phyloP scores from a whole-genome alignment of 2,329 filamentous ascomycete species.

The Alternaria hordeiaustralica region DNA sequence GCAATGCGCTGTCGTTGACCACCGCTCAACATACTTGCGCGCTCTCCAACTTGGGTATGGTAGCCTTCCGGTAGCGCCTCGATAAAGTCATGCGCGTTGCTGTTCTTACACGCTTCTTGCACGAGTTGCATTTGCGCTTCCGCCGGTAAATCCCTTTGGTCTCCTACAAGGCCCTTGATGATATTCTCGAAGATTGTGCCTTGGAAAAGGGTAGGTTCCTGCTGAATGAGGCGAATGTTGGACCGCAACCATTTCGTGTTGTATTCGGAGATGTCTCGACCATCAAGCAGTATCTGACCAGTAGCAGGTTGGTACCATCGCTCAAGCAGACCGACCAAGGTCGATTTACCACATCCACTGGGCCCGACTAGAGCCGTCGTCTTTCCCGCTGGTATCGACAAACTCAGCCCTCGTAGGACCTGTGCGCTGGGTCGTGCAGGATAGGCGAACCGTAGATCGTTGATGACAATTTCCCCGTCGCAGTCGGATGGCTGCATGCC shows the following conservation, averaged over 20 bases:
- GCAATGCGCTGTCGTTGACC: conserved; percentile 97
- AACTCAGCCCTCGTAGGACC: conserved; percentile 68
- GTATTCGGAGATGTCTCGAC: conserved; percentile 63
- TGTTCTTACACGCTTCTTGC: not conserved
- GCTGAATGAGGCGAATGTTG: conserved; percentile 72
- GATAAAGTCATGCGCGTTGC: not conserved
- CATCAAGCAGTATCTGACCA: conserved; percentile 70
- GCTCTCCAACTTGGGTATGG: not conserved
- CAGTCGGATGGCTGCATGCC: conserved; percentile 11
- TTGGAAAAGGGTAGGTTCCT: conserved; percentile 55
- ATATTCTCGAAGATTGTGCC: conserved; percentile 58
- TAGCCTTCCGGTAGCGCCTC: not conserved
- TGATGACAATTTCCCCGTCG: conserved; percentile 67
- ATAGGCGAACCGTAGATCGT: conserved; percentile 87
- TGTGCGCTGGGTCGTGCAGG: conserved; percentile 81
- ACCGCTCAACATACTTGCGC: conserved; percentile 53
- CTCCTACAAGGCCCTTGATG: conserved; percentile 49
- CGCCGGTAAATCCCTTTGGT: not conserved
- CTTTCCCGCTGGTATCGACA: conserved; percentile 61
- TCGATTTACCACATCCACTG: conserved; percentile 91
- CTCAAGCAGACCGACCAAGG: conserved; percentile 88
- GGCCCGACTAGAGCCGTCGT: conserved; percentile 58
- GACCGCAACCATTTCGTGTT: conserved; percentile 56
- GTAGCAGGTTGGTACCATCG: conserved; percentile 86
- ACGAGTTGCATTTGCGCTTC: not conserved